Conservation (phyloP, 2,329 filamentous ascomycete species). For the Thielaviopsis euricoi region DNA sequence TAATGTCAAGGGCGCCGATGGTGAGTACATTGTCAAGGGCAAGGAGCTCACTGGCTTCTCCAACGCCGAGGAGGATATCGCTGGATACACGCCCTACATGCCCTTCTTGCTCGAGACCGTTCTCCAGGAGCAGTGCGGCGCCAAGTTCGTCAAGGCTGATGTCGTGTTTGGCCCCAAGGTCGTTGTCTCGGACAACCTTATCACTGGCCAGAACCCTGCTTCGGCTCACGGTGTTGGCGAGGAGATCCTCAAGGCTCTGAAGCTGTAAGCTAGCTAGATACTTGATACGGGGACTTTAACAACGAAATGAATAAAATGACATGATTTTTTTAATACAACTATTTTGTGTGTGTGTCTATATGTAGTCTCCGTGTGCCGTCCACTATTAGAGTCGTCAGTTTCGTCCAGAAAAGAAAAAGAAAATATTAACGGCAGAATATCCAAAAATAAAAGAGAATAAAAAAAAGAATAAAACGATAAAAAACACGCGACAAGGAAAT, state of each 20-base stretch:
- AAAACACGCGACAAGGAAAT: background rate
- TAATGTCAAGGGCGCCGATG: slow-evolving; percentile 35
- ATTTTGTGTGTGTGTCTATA: background rate
- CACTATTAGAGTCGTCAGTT: background rate
- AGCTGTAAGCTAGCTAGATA: slow-evolving; percentile 7
- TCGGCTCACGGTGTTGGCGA: slow-evolving; percentile 34
- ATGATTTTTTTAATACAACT: background rate
- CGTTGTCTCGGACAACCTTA: slow-evolving; percentile 33
- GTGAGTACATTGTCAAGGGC: slow-evolving; percentile 36
- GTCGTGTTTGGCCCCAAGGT: slow-evolving; percentile 33
- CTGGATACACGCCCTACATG: slow-evolving; percentile 32
- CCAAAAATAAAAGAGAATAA: no score
- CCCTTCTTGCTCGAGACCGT: slow-evolving; percentile 42
- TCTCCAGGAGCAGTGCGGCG: slow-evolving; percentile 33
- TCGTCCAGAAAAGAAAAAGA: background rate
- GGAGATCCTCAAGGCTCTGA: slow-evolving; percentile 31
- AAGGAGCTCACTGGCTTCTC: slow-evolving; percentile 45
- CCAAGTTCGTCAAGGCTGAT: slow-evolving; percentile 37
- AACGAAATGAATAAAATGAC: background rate
- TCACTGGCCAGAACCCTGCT: slow-evolving; percentile 42
- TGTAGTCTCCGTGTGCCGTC: background rate
- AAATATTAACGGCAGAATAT: background rate
- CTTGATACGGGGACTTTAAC: background rate
- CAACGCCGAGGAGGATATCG: slow-evolving; percentile 37
- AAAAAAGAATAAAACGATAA: background rate